Evolutionary conservation across 2,329 filamentous ascomycete genomes (phyloP), one percentile per base, ranked within the genome.

Genomic region (Aspergillus carbonarius): DNA sequence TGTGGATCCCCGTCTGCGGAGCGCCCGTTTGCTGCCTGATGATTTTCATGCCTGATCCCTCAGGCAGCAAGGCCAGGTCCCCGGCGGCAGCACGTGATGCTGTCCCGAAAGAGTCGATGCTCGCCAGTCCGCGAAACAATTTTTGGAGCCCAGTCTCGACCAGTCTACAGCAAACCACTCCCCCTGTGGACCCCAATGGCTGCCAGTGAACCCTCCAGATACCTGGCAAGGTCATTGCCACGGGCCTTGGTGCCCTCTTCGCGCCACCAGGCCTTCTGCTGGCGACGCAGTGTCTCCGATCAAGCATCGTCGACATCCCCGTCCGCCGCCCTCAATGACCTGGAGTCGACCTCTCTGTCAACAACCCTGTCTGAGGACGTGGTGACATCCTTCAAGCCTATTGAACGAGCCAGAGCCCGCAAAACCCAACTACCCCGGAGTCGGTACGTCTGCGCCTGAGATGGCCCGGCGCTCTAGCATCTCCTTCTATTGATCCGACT

Each of bases 341-440:
- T 85, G 40, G 82, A 85, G 65, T 67, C 76, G 17, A 71, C 72
- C 13, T 83, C 81, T 42, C 71, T 82, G 53, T 70, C 73, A 23
- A 65, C 70, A 30, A 64, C 75, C 56, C 71, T 74, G 20, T 57
- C 76, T 30, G 72, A 75, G 49, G 73, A 77, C n/a, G 65, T 74
- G 9, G 71, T 78, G 51, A 76, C 81, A 64, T 70, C 72, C 58
- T 86, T 79, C 60, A 78, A 85, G 62, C 82, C 83, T 1, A 63
- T 82, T 58, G 76, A 73, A 44, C 76, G 75, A 57, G 79, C 81
- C 47, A 78, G 74, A 57, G 70, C 72, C 61, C 76, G 83, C 37
- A 77, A 71, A 59, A 68, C 58, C 7, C 72, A 76, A 60, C 67
- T 80, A 17, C 84, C 84, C 8, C 74, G 79, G 12, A 83, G 82